Conservation (phyloP, 2,329 filamentous ascomycete species). For the Phialophora macrospora region DNA sequence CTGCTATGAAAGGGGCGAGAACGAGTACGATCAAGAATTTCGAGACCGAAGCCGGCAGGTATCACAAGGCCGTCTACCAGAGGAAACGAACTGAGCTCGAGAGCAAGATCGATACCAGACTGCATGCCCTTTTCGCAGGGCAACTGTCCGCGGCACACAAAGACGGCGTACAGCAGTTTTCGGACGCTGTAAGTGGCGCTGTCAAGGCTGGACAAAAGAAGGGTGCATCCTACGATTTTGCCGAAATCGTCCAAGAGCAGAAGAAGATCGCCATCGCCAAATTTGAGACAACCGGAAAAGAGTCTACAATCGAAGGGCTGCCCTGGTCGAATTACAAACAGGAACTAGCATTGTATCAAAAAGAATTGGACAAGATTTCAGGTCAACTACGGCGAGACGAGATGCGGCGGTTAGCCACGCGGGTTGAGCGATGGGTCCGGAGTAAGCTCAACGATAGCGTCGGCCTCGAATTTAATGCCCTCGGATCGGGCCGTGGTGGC, state of each 20-base stretch:
- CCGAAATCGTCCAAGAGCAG: slow-evolving; percentile 84
- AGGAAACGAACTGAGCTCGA: slow-evolving; percentile 85
- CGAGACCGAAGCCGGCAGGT: slow-evolving; percentile 85
- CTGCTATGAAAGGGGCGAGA: slow-evolving; percentile 72
- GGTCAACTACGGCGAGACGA: slow-evolving; percentile 86
- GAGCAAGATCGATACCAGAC: slow-evolving; percentile 80
- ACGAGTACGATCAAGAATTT: slow-evolving; percentile 79
- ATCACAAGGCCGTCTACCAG: slow-evolving; percentile 93
- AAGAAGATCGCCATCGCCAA: slow-evolving; percentile 74
- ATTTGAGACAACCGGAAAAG: slow-evolving; percentile 77
- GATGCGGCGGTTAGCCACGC: slow-evolving; percentile 87
- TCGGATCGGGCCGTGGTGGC: slow-evolving; percentile 84
- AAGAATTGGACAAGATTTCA: slow-evolving; percentile 89
- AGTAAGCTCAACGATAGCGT: slow-evolving; percentile 85
- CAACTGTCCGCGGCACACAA: slow-evolving; percentile 90
- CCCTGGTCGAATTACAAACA: slow-evolving; percentile 86
- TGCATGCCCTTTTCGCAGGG: slow-evolving; percentile 86
- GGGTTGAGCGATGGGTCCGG: slow-evolving; percentile 92
- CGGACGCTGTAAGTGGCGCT: slow-evolving; percentile 79
- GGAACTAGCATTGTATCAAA: slow-evolving; percentile 78
- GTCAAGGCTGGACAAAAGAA: slow-evolving; percentile 95
- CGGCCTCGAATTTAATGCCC: slow-evolving; percentile 92
- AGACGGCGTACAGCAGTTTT: slow-evolving; percentile 80
- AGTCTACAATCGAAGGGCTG: slow-evolving; percentile 76
- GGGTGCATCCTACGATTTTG: slow-evolving; percentile 89